Percentiles rank a stretch among this genome's conserved stretches.
These are phyloP conservation scores for Penicillium sp. DNA, from an alignment of 2,329 filamentous ascomycete genomes.

Conservation along the genomic window DNA sequence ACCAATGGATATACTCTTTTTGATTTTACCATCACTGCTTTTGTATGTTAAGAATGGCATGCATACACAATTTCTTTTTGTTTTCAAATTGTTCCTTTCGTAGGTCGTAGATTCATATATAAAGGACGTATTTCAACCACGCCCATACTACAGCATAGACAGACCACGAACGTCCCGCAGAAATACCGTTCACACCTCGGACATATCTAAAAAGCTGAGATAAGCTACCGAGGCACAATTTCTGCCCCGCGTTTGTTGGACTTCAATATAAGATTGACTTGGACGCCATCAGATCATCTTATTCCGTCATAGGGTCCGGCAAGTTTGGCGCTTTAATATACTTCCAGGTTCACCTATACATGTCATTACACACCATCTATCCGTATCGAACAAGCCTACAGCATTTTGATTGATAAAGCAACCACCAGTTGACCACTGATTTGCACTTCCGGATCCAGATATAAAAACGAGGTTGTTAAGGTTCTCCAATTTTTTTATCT, in stretches of 20 bases:
- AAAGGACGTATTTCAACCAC: not conserved
- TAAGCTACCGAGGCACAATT: conserved; percentile 21
- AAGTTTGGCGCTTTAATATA: not conserved
- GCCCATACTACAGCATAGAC: not conserved
- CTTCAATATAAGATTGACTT: not conserved
- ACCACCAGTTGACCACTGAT: not conserved
- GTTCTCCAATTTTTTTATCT: not conserved
- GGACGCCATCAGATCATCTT: not conserved
- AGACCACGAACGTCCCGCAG: not conserved
- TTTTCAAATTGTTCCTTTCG: conserved; percentile 11
- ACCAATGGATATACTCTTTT: conserved; percentile 41
- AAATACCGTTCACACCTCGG: not conserved
- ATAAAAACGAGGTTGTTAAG: not conserved
- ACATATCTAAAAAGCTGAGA: conserved; percentile 12
- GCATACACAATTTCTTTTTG: conserved; percentile 35
- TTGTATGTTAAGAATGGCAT: conserved; percentile 39
- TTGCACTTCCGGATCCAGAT: not conserved
- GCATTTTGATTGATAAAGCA: conserved; percentile 2
- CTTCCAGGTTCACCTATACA: not conserved
- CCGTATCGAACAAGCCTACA: too few species aligned
- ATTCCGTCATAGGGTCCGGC: not conserved
- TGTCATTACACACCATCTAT: not conserved
- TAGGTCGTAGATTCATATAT: not conserved
- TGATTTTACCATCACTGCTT: conserved; percentile 26
- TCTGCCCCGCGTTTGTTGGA: conserved; percentile 11